Base-by-base conservation (phyloP, 2,329 filamentous ascomycete genomes). In the Colletotrichum lini region DNA sequence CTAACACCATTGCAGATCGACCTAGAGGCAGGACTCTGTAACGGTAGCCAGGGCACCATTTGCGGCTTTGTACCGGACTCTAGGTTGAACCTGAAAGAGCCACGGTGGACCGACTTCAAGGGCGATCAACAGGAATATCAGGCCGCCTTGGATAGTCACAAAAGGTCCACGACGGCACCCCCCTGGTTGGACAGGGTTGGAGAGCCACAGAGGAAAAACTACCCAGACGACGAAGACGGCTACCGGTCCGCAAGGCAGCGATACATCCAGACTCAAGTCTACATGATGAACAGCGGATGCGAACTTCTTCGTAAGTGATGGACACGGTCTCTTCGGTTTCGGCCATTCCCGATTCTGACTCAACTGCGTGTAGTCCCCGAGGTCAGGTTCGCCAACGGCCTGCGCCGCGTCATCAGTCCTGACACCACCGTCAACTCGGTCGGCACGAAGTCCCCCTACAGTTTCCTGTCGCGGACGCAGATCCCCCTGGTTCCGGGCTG, bases 401-500 rank as follows among this genome's bases (percentile, higher is more conserved):
- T 56, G 0, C 76, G 73, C 2, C 78, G 80, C 3, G 84, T 84
- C 0, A 87, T 91, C 35, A 85, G 82, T 45, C 84, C 89, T 0
- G 82, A 86, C 15, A 90, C 87, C 75, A 81, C 83, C 12, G 78
- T 87, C 38, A 83, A 80, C 21, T 80, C 87, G 63, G 73, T 88
- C 0, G 87, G 87, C 2, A 79, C 84, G 50, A 76, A 80, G 2
- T 23, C 76, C 60, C 86, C 87, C 0, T 86, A 85, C 72, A 85
- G 82, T 45, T 74, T 86, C 1, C 76, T 91, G 0, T 81, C 82
- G 1, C 82, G 90, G n/a, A 90, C 89, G 0, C 90, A 92, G 75
- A 84, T 92, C 7, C 91, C 90, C 0, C 81, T 92, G 0, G 79
- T 84, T 1, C 82, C 89, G 0, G 90, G 86, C 0, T 92, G 90